Evolutionary conservation across 495 filamentous ascomycete species (phyloP).

Genomic region (Neurospora sp.): DNA sequence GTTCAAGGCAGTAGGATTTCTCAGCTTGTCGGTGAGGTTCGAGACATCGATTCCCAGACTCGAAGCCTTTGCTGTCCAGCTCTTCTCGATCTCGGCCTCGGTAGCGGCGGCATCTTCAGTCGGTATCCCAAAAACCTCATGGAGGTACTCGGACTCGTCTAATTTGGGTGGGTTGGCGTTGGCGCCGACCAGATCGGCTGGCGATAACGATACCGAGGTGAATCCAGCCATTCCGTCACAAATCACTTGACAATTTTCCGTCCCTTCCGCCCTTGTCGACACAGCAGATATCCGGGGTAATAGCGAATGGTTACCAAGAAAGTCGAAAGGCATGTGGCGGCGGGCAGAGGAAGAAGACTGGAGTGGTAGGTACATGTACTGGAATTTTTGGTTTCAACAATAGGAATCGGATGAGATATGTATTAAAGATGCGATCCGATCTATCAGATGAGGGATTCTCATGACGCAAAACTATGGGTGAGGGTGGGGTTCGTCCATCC

Average conservation of each 20-base stretch:
- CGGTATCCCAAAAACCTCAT: conserved; percentile 30
- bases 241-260: neutral
- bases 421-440: neutral
- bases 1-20: neutral
- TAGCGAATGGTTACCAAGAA: neutral
- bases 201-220: conserved; percentile 3
- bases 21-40: neutral
- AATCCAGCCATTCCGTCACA: neutral
- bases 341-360: neutral
- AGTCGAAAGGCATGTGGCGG: neutral
- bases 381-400: neutral
- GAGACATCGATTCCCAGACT: conserved; percentile 31
- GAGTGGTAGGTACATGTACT: neutral
- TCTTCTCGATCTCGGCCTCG: conserved; percentile 30
- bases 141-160: conserved; percentile 29
- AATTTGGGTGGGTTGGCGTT: conserved; percentile 23
- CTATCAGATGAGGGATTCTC: neutral
- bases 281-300: neutral
- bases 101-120: conserved; percentile 18
- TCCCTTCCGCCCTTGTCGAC: neutral
- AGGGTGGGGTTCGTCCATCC: neutral
- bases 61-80: conserved; percentile 28
- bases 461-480: neutral
- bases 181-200: conserved; percentile 1
- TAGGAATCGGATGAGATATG: neutral